Percentiles rank a stretch among this genome's conserved stretches.
These are phyloP conservation scores for Auriscalpium orientale DNA, from an alignment of 768 basidiomycete genomes.

Conservation along the genomic window DNA sequence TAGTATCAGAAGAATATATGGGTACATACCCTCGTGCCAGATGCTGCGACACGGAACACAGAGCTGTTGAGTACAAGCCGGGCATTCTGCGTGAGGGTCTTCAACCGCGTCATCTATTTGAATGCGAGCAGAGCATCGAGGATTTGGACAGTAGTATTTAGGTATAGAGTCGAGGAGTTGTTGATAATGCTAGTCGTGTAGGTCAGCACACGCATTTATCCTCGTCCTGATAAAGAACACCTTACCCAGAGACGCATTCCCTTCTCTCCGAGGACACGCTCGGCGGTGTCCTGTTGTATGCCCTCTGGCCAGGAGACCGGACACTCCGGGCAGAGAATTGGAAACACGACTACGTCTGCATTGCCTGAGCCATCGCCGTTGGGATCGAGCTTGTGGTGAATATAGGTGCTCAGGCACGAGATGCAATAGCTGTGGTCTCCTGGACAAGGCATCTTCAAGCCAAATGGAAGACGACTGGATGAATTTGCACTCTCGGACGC, in stretches of 20 bases:
- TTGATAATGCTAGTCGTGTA: slow-evolving; percentile 25
- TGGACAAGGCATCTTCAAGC: slow-evolving; percentile 29
- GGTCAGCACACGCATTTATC: neutral
- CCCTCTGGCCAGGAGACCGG: slow-evolving; percentile 27
- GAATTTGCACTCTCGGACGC: slow-evolving; percentile 29
- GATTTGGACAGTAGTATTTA: slow-evolving; percentile 31
- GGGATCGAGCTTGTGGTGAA: slow-evolving; percentile 29
- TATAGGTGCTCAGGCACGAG: slow-evolving; percentile 27
- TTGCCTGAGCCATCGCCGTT: slow-evolving; percentile 23
- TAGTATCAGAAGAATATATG: neutral
- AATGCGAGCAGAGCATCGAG: slow-evolving; percentile 29
- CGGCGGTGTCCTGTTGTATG: slow-evolving; percentile 29
- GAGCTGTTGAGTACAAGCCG: slow-evolving; percentile 25
- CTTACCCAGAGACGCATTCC: slow-evolving; percentile 30
- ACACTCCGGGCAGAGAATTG: slow-evolving; percentile 33
- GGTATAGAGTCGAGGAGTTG: slow-evolving; percentile 29
- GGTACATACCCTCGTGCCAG: slow-evolving; percentile 28
- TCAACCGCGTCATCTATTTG: slow-evolving; percentile 27
- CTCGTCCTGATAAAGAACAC: neutral
- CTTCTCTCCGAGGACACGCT: slow-evolving; percentile 24
- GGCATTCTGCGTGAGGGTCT: slow-evolving; percentile 28
- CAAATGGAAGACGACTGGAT: slow-evolving; percentile 28
- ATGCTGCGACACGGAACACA: slow-evolving; percentile 28
- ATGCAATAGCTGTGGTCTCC: slow-evolving; percentile 29
- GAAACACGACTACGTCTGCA: slow-evolving; percentile 26